Base-by-base conservation (phyloP, 2,329 filamentous ascomycete genomes). In the Cryphonectria naterciae region DNA sequence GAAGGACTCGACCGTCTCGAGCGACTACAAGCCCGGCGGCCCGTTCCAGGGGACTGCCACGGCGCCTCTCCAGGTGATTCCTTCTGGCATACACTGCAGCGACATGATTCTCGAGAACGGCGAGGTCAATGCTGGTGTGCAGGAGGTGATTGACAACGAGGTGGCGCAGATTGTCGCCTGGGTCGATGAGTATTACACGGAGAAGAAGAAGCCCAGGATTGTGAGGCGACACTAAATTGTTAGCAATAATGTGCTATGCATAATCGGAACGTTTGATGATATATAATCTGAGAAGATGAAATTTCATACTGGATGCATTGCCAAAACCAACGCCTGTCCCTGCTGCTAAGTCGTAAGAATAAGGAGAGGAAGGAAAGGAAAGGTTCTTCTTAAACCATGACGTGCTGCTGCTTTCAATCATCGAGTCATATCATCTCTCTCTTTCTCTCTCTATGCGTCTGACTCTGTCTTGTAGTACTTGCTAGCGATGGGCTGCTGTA, bases 151-250 rank as follows among this genome's bases (percentile, higher is more conserved):
- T 54, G 81, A 88, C 74, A 81, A 81, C 37, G 83, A 86, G 76
- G 79, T 88, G 4, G 80, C 78, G 17, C 82, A 87, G 77, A 84
- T 90, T 73, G 84, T 82, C 73, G 77, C 75, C 32, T 90, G 88
- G 88, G 85, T 89, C 2, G 80, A 77, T 0, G 85, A 89, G 77
- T 90, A 79, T 67, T 83, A 83, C 68, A 73, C 73, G 6, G 70
- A 76, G 67, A 78, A 80, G 76, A 76, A 73, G 56, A 68, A 54
- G 52, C 37, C 52, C 37, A 49, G 58, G 19, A 52, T 19, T 19
- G 49, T 64, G 17, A 46, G 37, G 58, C 65, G 46, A 11, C 52
- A n/a, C 35, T 63, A 46, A 8, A 7, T 49, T 49, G 22, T 6
- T n/a, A 49, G 46, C 46, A 22, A 46, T 46, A 32, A 22, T n/a